A percentile compares a stretch with the other conserved stretches of the same genome.
phyloP scores from a whole-genome alignment of 2,329 filamentous ascomycete species.

The Elsinoe batatas region DNA sequence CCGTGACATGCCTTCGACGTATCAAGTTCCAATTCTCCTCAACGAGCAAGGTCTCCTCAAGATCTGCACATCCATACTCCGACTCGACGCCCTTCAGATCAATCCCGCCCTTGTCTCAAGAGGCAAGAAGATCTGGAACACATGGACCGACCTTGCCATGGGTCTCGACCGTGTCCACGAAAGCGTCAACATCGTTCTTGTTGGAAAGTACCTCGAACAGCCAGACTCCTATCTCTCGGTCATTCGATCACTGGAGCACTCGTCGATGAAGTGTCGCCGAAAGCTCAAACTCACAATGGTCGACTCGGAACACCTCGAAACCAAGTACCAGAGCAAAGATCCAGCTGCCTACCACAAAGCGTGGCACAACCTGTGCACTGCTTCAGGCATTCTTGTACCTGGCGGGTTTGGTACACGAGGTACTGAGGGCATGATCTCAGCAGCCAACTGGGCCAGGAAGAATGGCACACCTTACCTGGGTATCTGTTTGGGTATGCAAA shows the following conservation, averaged over 20 bases:
- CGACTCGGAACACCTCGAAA: constrained; percentile 75
- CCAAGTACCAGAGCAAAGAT: constrained; percentile 47
- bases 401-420: constrained; percentile 76
- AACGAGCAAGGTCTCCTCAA: constrained; percentile 66
- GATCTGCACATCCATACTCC: constrained; percentile 55
- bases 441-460: constrained; percentile 77
- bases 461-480: constrained; percentile 76
- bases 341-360: constrained; percentile 65
- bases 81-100: constrained; percentile 45
- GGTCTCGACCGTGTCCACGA: constrained; percentile 58
- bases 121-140: constrained; percentile 62
- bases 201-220: constrained; percentile 82
- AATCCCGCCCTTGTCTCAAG: constrained; percentile 47
- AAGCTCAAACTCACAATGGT: constrained; percentile 77
- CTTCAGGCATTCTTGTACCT: constrained; percentile 51
- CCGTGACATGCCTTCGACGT: constrained; percentile 78
- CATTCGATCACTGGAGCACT: constrained; percentile 80
- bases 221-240: constrained; percentile 81
- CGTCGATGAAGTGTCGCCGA: constrained; percentile 72
- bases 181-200: constrained; percentile 69
- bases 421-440: constrained; percentile 80
- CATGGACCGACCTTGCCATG: constrained; percentile 65
- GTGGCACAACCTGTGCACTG: constrained; percentile 18
- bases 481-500: constrained; percentile 85
- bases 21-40: constrained; percentile 89